Conservation (phyloP, 2,329 filamentous ascomycete species). For the Lachnellula willkommii region DNA sequence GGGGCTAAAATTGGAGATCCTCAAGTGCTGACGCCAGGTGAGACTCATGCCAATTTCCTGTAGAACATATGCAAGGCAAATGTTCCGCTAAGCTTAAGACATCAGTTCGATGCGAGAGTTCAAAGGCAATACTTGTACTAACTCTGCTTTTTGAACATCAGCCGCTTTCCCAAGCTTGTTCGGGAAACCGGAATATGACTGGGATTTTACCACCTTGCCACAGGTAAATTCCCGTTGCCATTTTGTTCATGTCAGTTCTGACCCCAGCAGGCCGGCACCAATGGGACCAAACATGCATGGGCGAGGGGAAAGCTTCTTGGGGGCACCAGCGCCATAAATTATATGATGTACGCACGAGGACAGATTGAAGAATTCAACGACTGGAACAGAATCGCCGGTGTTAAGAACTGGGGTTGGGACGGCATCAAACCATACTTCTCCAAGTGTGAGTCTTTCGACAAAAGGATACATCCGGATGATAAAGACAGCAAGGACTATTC, state of each 20-base stretch:
- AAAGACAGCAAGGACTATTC: constrained; percentile 10
- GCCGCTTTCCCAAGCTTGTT: too few relatives aligned
- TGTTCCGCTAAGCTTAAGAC: too few relatives aligned
- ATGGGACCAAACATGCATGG: constrained; percentile 5
- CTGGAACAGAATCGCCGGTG: constrained; percentile 34
- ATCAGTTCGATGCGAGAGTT: too few relatives aligned
- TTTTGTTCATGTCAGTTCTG: background rate
- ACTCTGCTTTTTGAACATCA: too few relatives aligned
- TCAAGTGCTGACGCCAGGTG: constrained; percentile 33
- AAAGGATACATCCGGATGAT: background rate
- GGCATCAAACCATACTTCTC: constrained; percentile 39
- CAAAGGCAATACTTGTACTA: too few relatives aligned
- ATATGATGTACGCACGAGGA: constrained; percentile 26
- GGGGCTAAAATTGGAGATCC: constrained; percentile 33
- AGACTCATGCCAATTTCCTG: constrained; percentile 6
- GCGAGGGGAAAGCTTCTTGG: constrained; percentile 34
- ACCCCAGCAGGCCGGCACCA: background rate
- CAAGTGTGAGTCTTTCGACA: constrained; percentile 27
- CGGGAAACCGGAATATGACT: constrained; percentile 16
- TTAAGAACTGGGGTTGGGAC: constrained; percentile 39
- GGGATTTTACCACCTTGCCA: constrained; percentile 7
- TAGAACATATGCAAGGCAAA: too few relatives aligned
- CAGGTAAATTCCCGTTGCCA: constrained; percentile 7
- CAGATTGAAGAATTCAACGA: constrained; percentile 32
- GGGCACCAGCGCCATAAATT: constrained; percentile 35